Evolutionary conservation across 768 basidiomycete genomes (phyloP), one percentile per base, ranked within the genome.

Genomic region (Mycena chlorophos): DNA sequence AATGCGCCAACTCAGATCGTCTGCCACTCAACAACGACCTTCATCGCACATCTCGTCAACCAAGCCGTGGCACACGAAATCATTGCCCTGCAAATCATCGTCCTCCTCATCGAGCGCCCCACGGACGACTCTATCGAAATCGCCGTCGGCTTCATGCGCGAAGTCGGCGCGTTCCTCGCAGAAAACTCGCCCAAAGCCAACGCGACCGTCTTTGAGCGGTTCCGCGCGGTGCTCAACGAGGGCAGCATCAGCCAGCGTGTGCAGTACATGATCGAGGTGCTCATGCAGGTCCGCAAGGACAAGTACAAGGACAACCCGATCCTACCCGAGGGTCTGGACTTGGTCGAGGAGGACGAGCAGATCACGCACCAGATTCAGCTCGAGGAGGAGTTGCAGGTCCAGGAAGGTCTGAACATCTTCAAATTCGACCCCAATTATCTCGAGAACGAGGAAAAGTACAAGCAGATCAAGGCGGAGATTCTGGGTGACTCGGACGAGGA

Each of bases 271-370:
- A 93, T 99, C 63, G 97, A 98, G 74, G 97, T 98, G 3, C 79
- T 98, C 45, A 98, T 99, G 92, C 97, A 98, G 73, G 92, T 97
- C 6, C 81, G 97, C 63, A 98, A 97, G 77, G 97, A 99, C 78
- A 95, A 94, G 73, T 98, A 92, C 80, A 98, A 98, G 80, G 97
- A 98, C 68, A 98, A 99, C 69, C 95, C 95, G 17, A 85, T 94
- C 60, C 70, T 98, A 37, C 87, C 92, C 2, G 97, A 98, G 66
- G 97, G 96, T 0, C 70, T 99, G 66, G 97, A 99, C 68, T 74
- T 99, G 28, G 97, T 99, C 1, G 94, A 98, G 60, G 96, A 98
- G 67, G 97, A 98, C 16, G 97, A 98, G 63, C 94, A 98, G 66
- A 94, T 98, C 50, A 98, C 94, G 0, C 97, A 99, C 72, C 82